These are phyloP conservation scores for Nitzschia sp. DNA, from an alignment of 108 stramenopile species.

Conservation along the genomic window DNA sequence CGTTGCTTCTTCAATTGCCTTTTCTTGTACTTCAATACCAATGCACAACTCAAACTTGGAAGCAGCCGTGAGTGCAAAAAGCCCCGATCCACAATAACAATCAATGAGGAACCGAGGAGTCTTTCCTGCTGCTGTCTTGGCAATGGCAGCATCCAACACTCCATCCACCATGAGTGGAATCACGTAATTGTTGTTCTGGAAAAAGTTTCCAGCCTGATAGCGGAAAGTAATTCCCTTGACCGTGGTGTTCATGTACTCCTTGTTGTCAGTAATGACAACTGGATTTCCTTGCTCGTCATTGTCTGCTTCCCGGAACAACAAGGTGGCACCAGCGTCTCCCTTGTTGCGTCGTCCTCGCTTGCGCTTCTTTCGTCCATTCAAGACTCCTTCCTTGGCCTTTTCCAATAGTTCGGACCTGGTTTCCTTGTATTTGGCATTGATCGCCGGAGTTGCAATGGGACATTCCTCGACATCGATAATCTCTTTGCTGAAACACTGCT, in stretches of 20 bases:
- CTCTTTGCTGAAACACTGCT: slow-evolving; percentile 64
- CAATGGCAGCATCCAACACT: slow-evolving; percentile 64
- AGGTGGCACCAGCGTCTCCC: slow-evolving; percentile 77
- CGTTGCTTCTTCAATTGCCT: slow-evolving; percentile 85
- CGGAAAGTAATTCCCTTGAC: slow-evolving; percentile 70
- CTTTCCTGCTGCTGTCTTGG: slow-evolving; percentile 16
- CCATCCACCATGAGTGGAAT: slow-evolving; percentile 86
- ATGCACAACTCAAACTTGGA: slow-evolving; percentile 75
- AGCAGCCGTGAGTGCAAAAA: slow-evolving; percentile 85
- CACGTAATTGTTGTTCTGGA: slow-evolving; percentile 95
- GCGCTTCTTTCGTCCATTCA: slow-evolving; percentile 23
- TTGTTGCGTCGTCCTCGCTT: slow-evolving; percentile 30
- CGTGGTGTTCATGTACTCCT: slow-evolving; percentile 68
- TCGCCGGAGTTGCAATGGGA: slow-evolving; percentile 90
- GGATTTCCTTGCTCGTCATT: slow-evolving; percentile 45
- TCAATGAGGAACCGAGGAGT: slow-evolving; percentile 81
- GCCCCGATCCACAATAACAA: slow-evolving; percentile 95
- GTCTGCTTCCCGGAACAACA: slow-evolving; percentile 83
- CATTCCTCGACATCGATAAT: slow-evolving; percentile 90
- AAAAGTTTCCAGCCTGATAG: slow-evolving; percentile 95
- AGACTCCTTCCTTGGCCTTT: slow-evolving; percentile 20
- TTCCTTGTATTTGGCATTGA: slow-evolving; percentile 74
- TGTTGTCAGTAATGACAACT: slow-evolving; percentile 84
- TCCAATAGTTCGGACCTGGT: slow-evolving; percentile 51
- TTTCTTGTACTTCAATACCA: slow-evolving; percentile 92